Evolutionary conservation across 495 filamentous ascomycete species (phyloP).

Genomic region (Neurospora tetrasperma): DNA sequence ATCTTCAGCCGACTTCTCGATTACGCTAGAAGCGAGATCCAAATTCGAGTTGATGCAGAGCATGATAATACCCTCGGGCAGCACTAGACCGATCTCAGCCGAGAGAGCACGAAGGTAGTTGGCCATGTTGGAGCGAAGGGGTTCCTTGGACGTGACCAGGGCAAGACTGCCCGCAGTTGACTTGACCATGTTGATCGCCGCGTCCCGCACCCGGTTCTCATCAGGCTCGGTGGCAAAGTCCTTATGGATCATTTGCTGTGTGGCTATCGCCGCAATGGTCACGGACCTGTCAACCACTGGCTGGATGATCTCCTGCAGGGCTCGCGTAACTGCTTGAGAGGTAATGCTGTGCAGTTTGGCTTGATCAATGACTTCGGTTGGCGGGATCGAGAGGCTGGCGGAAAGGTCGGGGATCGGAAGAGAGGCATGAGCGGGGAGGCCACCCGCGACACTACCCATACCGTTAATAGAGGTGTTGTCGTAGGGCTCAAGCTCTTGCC

Average conservation of each 20-base stretch:
- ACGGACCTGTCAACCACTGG: slow-evolving; percentile 96
- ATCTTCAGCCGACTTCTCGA: slow-evolving; percentile 89
- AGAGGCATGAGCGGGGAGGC: slow-evolving; percentile 63
- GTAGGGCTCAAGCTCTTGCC: slow-evolving; percentile 54
- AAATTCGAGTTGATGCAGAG: slow-evolving; percentile 99
- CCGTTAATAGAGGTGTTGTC: slow-evolving; percentile 66
- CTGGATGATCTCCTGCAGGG: slow-evolving; percentile 88
- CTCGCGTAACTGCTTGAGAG: slow-evolving; percentile 68
- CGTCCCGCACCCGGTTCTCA: slow-evolving; percentile 70
- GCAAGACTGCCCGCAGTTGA: slow-evolving; percentile 87
- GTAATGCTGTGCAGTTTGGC: slow-evolving; percentile 71
- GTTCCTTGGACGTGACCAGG: slow-evolving; percentile 96
- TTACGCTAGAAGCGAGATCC: slow-evolving; percentile 80
- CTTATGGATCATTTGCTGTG: slow-evolving; percentile 84
- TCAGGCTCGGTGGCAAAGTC: slow-evolving; percentile 92
- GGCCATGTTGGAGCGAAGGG: slow-evolving; percentile 85
- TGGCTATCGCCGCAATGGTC: slow-evolving; percentile 93
- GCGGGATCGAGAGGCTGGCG: slow-evolving; percentile 61
- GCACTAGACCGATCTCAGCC: slow-evolving; percentile 54
- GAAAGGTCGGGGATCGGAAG: slow-evolving; percentile 73
- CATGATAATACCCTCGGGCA: slow-evolving; percentile 80
- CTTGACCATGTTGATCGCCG: slow-evolving; percentile 85
- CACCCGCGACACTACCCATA: slow-evolving; percentile 56
- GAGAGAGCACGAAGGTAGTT: slow-evolving; percentile 86
- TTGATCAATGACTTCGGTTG: slow-evolving; percentile 61